Evolutionary conservation across 495 filamentous ascomycete genomes (phyloP), one percentile per base, ranked within the genome.

Genomic region (Podospora pseudoanserina): DNA sequence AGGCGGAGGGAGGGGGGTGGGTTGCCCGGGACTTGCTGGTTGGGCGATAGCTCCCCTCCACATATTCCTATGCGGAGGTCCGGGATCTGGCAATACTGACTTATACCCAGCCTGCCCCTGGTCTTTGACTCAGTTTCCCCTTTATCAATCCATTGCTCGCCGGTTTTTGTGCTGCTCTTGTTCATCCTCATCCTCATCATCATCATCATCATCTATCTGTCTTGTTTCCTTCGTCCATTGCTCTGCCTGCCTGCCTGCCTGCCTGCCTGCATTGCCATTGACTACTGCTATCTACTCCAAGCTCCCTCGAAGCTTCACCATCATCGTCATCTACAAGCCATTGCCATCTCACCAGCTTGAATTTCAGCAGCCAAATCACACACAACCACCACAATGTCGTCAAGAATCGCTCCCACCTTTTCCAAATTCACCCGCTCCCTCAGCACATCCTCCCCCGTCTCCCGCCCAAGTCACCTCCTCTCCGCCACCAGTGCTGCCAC

Each of bases 371-470:
- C n/a, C 44, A 20, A 1, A 32, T 32, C 7, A 32, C 20, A 63
- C 28, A 34, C 53, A 58, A 58, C 30, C 30, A 49, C 60, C 68
- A 67, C 61, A 49, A 78, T 79, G 76, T 77, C 77, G 65, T 78
- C 78, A 18, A 76, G 81, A 62, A 72, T 83, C 53, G 76, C 79
- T 63, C 72, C 73, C 49, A 79, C 81, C 65, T 72, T 79, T 71
- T 68, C 78, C 58, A 82, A 83, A 76, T 72, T 84, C 66, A 74
- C 77, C 72, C 80, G 82, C 68, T 77, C 77, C 26, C 74, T 84
- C 68, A 81, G 74, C 78, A 78, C 79, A n/a, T 73, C 76, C 26
- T 56, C 82, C 55, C 62, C 75, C 9, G 67, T 72, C 57, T 64
- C 77, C 61, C 73, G 77, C 16, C 79, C 79, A 32, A 76, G 73